Conservation (phyloP, 1,139 yeast genomes). For the Pichia sp. region DNA sequence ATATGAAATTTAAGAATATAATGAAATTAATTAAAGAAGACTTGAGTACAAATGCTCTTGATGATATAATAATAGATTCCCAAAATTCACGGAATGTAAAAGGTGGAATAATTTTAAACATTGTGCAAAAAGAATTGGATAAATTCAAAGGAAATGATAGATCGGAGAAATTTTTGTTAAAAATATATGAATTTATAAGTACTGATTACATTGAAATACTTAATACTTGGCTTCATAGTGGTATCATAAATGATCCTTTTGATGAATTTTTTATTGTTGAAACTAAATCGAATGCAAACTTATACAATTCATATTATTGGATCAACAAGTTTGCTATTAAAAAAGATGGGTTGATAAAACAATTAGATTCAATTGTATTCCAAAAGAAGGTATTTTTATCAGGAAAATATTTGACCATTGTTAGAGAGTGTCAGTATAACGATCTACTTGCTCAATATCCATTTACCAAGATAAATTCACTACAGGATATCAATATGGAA, state of each 20-base stretch:
- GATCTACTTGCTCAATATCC: neutral
- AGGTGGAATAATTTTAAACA: constrained; percentile 60
- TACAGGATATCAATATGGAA: constrained; percentile 56
- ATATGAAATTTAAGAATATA: constrained; percentile 34
- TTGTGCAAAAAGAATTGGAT: constrained; percentile 54
- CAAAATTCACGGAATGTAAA: constrained; percentile 52
- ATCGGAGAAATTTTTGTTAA: constrained; percentile 46
- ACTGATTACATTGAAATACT: constrained; percentile 62
- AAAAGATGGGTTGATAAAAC: constrained; percentile 69
- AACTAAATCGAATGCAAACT: constrained; percentile 1
- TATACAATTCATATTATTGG: constrained; percentile 41
- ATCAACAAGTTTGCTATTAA: constrained; percentile 72
- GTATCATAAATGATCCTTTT: constrained; percentile 70
- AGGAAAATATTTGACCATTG: constrained; percentile 78
- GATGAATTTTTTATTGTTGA: constrained; percentile 74
- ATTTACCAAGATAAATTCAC: constrained; percentile 24
- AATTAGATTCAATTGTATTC: constrained; percentile 47
- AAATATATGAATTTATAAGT: constrained; percentile 55
- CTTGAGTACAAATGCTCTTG: constrained; percentile 38
- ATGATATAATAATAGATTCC: constrained; percentile 43
- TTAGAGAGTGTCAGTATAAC: constrained; percentile 47
- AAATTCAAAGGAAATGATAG: constrained; percentile 61
- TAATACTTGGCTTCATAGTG: constrained; percentile 71
- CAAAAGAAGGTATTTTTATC: constrained; percentile 68
- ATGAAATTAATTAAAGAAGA: constrained; percentile 40